Evolutionary conservation across 2,329 filamentous ascomycete species (phyloP).

Genomic region (Arthrobotrys megalospora): DNA sequence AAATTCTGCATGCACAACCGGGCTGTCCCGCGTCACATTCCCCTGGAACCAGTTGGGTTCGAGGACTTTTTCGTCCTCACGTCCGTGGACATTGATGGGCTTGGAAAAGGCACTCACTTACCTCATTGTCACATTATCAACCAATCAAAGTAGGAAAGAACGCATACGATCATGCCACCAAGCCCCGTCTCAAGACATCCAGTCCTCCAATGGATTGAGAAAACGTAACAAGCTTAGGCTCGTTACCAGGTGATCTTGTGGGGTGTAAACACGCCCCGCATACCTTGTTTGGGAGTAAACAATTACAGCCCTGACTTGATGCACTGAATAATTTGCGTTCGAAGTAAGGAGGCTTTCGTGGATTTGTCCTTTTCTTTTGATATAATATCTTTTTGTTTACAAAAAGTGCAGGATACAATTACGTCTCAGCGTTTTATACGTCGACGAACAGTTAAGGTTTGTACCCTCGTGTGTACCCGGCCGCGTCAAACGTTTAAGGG

Average conservation of each 20-base stretch:
- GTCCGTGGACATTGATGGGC: background rate
- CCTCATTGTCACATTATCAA: constrained; percentile 17
- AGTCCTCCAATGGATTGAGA: constrained; percentile 21
- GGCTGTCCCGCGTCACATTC: constrained; percentile 28
- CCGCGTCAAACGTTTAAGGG: constrained; percentile 6
- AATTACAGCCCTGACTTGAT: constrained; percentile 6
- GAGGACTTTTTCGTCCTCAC: constrained; percentile 3
- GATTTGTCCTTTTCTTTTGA: no score
- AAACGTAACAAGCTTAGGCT: constrained; percentile 26
- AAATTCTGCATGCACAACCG: constrained; percentile 27
- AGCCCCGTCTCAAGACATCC: constrained; percentile 5
- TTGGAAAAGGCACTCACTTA: constrained; percentile 20
- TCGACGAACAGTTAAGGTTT: constrained; percentile 19
- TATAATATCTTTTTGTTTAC: background rate
- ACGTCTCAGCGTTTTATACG: constrained; percentile 24
- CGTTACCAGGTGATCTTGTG: constrained; percentile 35
- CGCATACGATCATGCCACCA: constrained; percentile 11
- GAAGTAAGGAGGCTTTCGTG: background rate
- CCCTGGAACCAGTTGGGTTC: constrained; percentile 1
- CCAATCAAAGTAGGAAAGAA: constrained; percentile 14
- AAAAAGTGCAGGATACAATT: background rate
- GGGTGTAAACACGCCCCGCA: constrained; percentile 35
- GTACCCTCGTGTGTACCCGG: constrained; percentile 5
- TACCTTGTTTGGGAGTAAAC: constrained; percentile 21
- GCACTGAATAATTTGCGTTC: background rate